Percentiles rank a stretch among this genome's conserved stretches.
These are phyloP conservation scores for Ampelocalamus luodianensis DNA, from an alignment of 176 grass and related monocot species.

Conservation along the genomic window DNA sequence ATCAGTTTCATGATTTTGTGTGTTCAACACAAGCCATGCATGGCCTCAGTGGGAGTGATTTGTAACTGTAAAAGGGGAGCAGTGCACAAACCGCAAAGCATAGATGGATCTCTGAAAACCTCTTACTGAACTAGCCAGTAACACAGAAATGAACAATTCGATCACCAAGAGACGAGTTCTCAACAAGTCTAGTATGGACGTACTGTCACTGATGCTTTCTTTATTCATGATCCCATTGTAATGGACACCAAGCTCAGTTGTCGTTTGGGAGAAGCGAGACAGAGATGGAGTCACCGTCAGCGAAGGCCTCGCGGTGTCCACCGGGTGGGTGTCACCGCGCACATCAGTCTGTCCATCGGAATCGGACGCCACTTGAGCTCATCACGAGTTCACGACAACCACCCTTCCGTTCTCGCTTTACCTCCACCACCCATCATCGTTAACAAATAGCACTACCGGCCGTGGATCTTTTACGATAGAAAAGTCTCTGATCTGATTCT, in stretches of 20 bases:
- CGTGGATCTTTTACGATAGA: neutral
- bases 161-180: neutral
- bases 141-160: neutral
- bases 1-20: neutral
- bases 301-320: neutral
- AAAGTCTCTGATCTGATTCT: neutral
- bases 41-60: neutral
- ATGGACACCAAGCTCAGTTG: constrained; percentile 2
- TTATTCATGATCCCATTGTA: neutral
- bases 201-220: neutral
- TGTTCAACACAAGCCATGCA: neutral
- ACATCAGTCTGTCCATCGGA: constrained; percentile 1
- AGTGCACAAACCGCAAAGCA: neutral
- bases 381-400: neutral
- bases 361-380: constrained; percentile 15
- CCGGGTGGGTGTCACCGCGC: constrained; percentile 3
- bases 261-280: too few relatives aligned
- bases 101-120: neutral
- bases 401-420: neutral
- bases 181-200: neutral
- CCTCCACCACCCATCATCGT: neutral
- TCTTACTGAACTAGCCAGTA: neutral
- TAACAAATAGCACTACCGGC: neutral
- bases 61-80: neutral
- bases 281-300: constrained; percentile 29